Evolutionary conservation across 306 rosid genomes (phyloP).

Genomic region (Dalbergia oliveri): DNA sequence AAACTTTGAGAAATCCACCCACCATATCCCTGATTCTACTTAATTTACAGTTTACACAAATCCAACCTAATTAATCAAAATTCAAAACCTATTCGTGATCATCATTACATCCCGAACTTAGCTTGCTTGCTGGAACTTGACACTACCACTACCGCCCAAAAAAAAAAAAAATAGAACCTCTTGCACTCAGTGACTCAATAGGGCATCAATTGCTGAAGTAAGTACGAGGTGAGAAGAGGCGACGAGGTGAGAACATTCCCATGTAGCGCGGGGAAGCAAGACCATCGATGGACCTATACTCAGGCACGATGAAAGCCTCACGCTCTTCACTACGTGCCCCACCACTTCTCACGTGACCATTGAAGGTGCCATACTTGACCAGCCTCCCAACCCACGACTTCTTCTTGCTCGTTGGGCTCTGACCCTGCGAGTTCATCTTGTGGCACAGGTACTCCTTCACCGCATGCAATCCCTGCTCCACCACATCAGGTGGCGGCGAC

Average conservation of each 20-base stretch:
- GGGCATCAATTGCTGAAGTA: slow-evolving; percentile 52
- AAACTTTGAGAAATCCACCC: background rate
- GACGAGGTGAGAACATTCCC: slow-evolving; percentile 85
- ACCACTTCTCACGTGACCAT: slow-evolving; percentile 38
- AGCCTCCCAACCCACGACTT: slow-evolving; percentile 75
- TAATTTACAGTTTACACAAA: background rate
- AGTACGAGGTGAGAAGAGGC: slow-evolving; percentile 75
- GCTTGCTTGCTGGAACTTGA: background rate
- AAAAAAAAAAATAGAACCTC: too few relatives aligned
- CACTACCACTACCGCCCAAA: background rate
- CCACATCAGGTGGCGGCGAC: slow-evolving; percentile 71
- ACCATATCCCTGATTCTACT: background rate
- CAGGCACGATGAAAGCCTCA: slow-evolving; percentile 56
- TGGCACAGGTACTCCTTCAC: slow-evolving; percentile 71
- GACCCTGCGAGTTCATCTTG: slow-evolving; percentile 60
- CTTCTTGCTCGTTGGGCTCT: slow-evolving; percentile 56
- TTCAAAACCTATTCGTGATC: background rate
- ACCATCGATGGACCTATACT: slow-evolving; percentile 68
- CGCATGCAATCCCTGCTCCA: slow-evolving; percentile 70
- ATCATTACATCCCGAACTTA: background rate
- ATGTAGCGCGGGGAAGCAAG: slow-evolving; percentile 72
- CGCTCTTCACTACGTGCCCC: slow-evolving; percentile 51
- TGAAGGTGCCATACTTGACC: slow-evolving; percentile 66
- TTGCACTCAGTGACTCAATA: too few relatives aligned
- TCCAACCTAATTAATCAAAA: background rate